phyloP scores from a whole-genome alignment of 257 asterid species.

The Hygrophila difformis region DNA sequence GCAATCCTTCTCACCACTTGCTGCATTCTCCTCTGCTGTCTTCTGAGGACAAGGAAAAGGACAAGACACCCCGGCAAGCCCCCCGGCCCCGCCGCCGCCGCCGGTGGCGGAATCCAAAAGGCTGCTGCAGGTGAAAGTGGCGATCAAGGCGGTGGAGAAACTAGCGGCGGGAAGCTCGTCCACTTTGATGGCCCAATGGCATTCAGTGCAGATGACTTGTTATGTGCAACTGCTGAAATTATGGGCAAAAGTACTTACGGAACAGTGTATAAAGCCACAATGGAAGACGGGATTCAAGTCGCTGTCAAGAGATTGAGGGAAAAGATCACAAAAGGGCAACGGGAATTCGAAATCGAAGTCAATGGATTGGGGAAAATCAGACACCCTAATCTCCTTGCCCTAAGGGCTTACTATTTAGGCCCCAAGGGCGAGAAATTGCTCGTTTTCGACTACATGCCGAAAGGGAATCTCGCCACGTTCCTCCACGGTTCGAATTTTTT shows the following conservation, averaged over 20 bases:
- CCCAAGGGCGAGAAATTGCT: slow-evolving; percentile 98
- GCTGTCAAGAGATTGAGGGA: slow-evolving; percentile 95
- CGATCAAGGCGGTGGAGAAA: slow-evolving; percentile 48
- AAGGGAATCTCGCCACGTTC: slow-evolving; percentile 75
- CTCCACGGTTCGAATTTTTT: slow-evolving; percentile 96
- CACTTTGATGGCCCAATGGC: slow-evolving; percentile 83
- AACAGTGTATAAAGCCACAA: slow-evolving; percentile 80
- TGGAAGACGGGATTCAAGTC: slow-evolving; percentile 84
- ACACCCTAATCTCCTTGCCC: slow-evolving; percentile 80
- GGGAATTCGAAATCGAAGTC: slow-evolving; percentile 79
- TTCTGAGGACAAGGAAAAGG: slow-evolving; percentile 47
- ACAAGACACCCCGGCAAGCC: slow-evolving; percentile 27
- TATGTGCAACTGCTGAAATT: slow-evolving; percentile 93
- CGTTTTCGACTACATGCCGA: slow-evolving; percentile 87
- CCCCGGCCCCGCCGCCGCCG: slow-evolving; percentile 21
- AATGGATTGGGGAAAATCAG: slow-evolving; percentile 71
- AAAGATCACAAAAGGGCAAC: slow-evolving; percentile 75
- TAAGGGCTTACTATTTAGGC: slow-evolving; percentile 85
- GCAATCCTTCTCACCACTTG: slow-evolving; percentile 47
- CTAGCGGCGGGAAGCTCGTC: slow-evolving; percentile 94
- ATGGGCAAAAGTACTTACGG: slow-evolving; percentile 98
- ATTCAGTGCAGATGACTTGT: slow-evolving; percentile 79
- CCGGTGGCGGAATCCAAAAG: slow-evolving; percentile 20
- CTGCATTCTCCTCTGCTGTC: slow-evolving; percentile 48
- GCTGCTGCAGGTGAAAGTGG: slow-evolving; percentile 30